phyloP scores from a whole-genome alignment of 495 filamentous ascomycete genomes.

The Penicillium samsonianum region DNA sequence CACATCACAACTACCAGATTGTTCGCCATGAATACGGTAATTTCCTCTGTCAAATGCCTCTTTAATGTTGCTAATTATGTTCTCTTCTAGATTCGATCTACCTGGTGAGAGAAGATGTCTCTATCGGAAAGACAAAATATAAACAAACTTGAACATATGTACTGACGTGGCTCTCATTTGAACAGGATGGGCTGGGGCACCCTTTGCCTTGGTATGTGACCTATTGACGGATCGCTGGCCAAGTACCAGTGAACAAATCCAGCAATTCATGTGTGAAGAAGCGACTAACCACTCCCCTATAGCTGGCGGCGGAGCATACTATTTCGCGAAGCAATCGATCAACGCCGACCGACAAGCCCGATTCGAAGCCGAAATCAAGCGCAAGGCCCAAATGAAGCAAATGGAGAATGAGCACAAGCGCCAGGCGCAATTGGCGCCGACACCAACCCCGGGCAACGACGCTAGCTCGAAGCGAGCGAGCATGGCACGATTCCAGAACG shows the following conservation, averaged over 20 bases:
- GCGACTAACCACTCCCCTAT: constrained; percentile 8
- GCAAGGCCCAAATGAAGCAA: constrained; percentile 60
- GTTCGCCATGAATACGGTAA: constrained; percentile 51
- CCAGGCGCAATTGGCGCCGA: constrained; percentile 21
- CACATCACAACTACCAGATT: constrained; percentile 13
- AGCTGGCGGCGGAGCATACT: constrained; percentile 92
- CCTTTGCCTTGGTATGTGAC: constrained; percentile 69
- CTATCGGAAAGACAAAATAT: constrained; percentile 5
- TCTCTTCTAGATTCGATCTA: constrained; percentile 50
- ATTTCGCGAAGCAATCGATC: constrained; percentile 92
- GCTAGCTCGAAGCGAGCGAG: constrained; percentile 40
- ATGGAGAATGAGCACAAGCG: constrained; percentile 57
- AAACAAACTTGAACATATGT: constrained; percentile 1
- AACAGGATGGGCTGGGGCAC: constrained; percentile 82
- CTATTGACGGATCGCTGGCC: background rate
- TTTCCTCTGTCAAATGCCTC: background rate
- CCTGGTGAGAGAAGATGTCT: constrained; percentile 44
- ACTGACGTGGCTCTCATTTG: constrained; percentile 27
- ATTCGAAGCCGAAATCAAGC: constrained; percentile 65
- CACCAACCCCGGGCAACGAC: constrained; percentile 27
- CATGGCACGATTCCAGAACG: constrained; percentile 37
- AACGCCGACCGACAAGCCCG: constrained; percentile 79
- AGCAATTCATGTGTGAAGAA: too few species aligned
- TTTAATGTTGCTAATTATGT: constrained; percentile 6
- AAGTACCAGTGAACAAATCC: background rate